Evolutionary conservation across 257 asterid genomes (phyloP).

Genomic region (Solanum chiquidenum): DNA sequence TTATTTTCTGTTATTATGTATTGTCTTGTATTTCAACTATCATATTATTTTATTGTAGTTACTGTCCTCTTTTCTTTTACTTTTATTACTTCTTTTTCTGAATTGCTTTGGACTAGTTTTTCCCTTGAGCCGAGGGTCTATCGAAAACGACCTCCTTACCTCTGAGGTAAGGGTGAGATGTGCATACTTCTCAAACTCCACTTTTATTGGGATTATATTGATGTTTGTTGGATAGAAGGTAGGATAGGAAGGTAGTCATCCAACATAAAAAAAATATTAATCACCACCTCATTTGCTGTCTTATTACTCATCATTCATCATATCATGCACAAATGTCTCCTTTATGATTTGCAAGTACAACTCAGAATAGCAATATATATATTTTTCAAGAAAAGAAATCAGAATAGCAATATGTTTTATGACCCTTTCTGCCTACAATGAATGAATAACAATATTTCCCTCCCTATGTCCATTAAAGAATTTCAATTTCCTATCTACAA

Average conservation of each 20-base stretch:
- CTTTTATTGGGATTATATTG: background rate
- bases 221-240: background rate
- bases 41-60: too few relatives aligned
- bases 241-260: background rate
- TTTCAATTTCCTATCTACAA: constrained; percentile 22
- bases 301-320: background rate
- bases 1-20: too few relatives aligned
- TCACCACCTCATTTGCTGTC: background rate
- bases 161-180: background rate
- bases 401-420: constrained; percentile 3
- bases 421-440: constrained; percentile 30
- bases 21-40: background rate
- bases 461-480: constrained; percentile 51
- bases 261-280: background rate
- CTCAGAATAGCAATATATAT: constrained; percentile 1
- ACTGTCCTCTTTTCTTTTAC: background rate
- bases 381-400: background rate
- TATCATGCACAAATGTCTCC: constrained; percentile 14
- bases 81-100: background rate
- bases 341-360: constrained; percentile 24
- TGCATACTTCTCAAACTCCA: too few relatives aligned
- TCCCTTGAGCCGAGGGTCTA: too few relatives aligned
- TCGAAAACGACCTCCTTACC: background rate
- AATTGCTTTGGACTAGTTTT: background rate
- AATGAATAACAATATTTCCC: constrained; percentile 28